phyloP scores from a whole-genome alignment of 805 yeast species.

The Zygotorulaspora sp. region DNA sequence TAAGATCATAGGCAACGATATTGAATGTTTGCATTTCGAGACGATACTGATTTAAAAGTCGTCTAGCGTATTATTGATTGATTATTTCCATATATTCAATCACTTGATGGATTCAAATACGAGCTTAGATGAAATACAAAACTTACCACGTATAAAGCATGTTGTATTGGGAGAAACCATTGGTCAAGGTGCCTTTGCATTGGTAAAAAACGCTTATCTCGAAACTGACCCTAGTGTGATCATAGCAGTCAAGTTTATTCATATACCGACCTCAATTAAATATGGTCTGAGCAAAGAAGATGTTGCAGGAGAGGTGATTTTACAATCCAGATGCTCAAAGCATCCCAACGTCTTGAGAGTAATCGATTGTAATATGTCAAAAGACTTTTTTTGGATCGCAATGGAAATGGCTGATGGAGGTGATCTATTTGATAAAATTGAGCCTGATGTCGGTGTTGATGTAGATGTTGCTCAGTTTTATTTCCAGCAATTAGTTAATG shows the following conservation, averaged over 20 bases:
- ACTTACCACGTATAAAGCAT: constrained; percentile 46
- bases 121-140: constrained; percentile 2
- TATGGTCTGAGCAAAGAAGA: constrained; percentile 38
- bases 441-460: constrained; percentile 68
- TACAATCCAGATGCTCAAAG: constrained; percentile 54
- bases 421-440: constrained; percentile 73
- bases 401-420: constrained; percentile 72
- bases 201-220: constrained; percentile 48
- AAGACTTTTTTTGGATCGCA: constrained; percentile 58
- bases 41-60: too few species aligned
- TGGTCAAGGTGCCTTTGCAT: constrained; percentile 67
- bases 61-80: too few species aligned
- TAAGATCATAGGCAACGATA: neutral
- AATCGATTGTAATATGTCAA: constrained; percentile 49
- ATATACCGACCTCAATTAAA: constrained; percentile 37
- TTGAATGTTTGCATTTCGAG: too few species aligned
- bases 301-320: constrained; percentile 49
- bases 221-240: constrained; percentile 36
- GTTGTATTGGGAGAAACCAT: constrained; percentile 48
- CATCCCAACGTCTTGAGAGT: constrained; percentile 60
- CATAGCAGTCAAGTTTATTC: constrained; percentile 58
- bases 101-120: neutral
- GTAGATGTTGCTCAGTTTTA: constrained; percentile 64
- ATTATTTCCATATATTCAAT: too few species aligned
- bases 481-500: constrained; percentile 59